Evolutionary conservation across 2,329 filamentous ascomycete genomes (phyloP), one percentile per base, ranked within the genome.

Genomic region (Hyphodiscus sp.): DNA sequence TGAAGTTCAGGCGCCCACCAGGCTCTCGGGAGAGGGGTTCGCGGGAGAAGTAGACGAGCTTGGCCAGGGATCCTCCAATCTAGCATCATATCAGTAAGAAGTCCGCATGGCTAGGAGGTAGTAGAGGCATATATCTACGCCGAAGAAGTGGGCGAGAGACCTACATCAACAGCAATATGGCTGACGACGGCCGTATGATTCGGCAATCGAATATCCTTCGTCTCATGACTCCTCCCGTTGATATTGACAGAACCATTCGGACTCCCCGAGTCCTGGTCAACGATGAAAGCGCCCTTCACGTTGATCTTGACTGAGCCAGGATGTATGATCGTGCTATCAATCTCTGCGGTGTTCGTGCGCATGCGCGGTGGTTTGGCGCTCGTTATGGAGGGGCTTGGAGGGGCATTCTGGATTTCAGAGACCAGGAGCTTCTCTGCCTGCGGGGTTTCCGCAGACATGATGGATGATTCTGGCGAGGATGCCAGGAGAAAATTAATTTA

Each of bases 1-100:
- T 80, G 68, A 99, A 99, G 71, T 96, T 96, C 51, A 99, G 77
- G 20, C 94, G 85, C 52, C 94, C 94, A 52, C 94, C 94, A 48
- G 87, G 85, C 63, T 91, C 87, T 26, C 78, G 81, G 13, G 86
- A 87, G 67, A 87, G 81, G 43, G 87, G 81, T 71, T 97, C 94
- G 60, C 89, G 87, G 18, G 91, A 94, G 68, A 97, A 97, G 75
- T 96, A 99, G 56, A 99, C 94, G 45, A 99, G 82, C 74, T 99
- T 99, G 61, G 91, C 91, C 33, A 99, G 78, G 16, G 91, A 95
- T 61, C 94, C 94, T 60, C 94, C 94, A 70, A 99, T 97, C 89
- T 96, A 69, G 38, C 18, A 53, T 23, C 33, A 16, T 18, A 51
- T 58, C 44, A 62, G 56, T 33, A 45, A 47, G 20, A 42, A 6